phyloP scores from a whole-genome alignment of 2,329 filamentous ascomycete genomes.

The Xylaria sp. region DNA sequence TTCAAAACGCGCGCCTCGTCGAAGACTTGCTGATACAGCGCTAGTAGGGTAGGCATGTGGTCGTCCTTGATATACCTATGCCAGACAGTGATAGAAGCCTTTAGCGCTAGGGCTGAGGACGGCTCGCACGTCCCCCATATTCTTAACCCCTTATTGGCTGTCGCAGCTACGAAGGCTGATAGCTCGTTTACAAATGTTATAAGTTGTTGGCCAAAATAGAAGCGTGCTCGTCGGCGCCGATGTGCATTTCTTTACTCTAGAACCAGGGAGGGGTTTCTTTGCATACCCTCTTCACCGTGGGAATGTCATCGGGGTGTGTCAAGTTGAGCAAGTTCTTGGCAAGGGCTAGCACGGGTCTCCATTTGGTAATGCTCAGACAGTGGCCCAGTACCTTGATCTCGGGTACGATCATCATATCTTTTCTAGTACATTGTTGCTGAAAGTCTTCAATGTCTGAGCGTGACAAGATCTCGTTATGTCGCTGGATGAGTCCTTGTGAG shows the following conservation, averaged over 20 bases:
- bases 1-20: conserved; percentile 56
- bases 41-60: conserved; percentile 57
- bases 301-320: conserved; percentile 63
- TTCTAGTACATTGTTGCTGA: conserved; percentile 59
- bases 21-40: conserved; percentile 59
- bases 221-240: conserved; percentile 66
- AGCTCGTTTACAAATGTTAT: conserved; percentile 63
- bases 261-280: conserved; percentile 65
- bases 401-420: conserved; percentile 63
- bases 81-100: conserved; percentile 51
- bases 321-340: conserved; percentile 61
- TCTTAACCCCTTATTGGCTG: conserved; percentile 56
- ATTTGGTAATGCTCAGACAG: conserved; percentile 62
- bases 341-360: conserved; percentile 64
- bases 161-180: conserved; percentile 53
- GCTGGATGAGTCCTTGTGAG: conserved; percentile 55
- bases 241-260: conserved; percentile 63
- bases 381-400: conserved; percentile 67
- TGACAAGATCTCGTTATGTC: conserved; percentile 58
- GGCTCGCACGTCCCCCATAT: conserved; percentile 65
- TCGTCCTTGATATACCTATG: conserved; percentile 65
- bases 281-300: conserved; percentile 63
- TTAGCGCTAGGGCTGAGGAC: conserved; percentile 49
- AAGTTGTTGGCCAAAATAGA: conserved; percentile 56
- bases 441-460: conserved; percentile 59